phyloP scores from a whole-genome alignment of 1,284 basidiomycete species.

The Leccinum angustisporum region DNA sequence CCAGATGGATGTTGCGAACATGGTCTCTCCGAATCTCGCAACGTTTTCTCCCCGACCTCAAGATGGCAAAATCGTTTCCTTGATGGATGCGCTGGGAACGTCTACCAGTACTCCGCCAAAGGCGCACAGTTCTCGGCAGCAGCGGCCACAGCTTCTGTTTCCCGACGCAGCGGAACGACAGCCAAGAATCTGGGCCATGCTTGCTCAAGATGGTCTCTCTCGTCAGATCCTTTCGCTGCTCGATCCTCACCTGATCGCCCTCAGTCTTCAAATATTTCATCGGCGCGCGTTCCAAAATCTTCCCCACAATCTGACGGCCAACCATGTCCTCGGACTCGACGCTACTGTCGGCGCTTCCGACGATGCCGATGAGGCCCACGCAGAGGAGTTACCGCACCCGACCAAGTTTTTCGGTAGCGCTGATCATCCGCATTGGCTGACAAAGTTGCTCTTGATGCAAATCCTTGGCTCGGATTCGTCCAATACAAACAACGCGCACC shows the following conservation, averaged over 20 bases:
- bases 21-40: slow-evolving; percentile 45
- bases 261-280: slow-evolving; percentile 61
- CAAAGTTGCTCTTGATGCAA: slow-evolving; percentile 65
- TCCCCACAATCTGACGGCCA: slow-evolving; percentile 51
- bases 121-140: slow-evolving; percentile 22
- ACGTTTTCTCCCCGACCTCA: slow-evolving; percentile 64
- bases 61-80: slow-evolving; percentile 43
- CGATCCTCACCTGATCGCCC: slow-evolving; percentile 56
- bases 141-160: slow-evolving; percentile 21
- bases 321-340: slow-evolving; percentile 41
- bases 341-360: slow-evolving; percentile 13
- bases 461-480: slow-evolving; percentile 60
- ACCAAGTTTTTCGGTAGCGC: slow-evolving; percentile 63
- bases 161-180: slow-evolving; percentile 25
- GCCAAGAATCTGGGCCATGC: slow-evolving; percentile 40
- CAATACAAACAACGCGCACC: slow-evolving; percentile 25
- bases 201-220: slow-evolving; percentile 69
- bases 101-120: slow-evolving; percentile 18
- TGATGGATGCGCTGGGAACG: slow-evolving; percentile 45
- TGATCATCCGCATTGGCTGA: slow-evolving; percentile 75
- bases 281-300: slow-evolving; percentile 48
- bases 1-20: slow-evolving; percentile 5
- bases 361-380: slow-evolving; percentile 2
- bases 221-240: slow-evolving; percentile 59
- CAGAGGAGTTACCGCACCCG: slow-evolving; percentile 20